Conservation (phyloP, 805 yeast genomes). For the Wickerhamiella hasegawae region DNA sequence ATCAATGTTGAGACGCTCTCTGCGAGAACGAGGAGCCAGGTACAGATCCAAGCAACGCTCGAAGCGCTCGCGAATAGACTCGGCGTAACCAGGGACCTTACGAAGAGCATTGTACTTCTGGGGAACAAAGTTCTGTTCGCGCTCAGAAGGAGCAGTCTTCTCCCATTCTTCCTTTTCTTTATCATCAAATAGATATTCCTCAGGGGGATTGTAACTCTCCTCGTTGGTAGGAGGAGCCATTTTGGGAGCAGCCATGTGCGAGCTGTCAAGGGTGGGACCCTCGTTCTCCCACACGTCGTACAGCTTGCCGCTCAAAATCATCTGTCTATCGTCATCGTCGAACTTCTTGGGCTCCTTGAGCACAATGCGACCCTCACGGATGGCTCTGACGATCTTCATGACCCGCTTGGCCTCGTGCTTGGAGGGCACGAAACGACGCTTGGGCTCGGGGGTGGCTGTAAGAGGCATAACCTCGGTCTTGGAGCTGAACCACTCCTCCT, state of each 20-base stretch:
- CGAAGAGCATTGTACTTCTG: conserved; percentile 69
- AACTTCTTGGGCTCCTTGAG: conserved; percentile 48
- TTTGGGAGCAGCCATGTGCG: conserved; percentile 86
- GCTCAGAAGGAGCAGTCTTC: conserved; percentile 52
- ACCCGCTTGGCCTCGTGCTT: conserved; percentile 92
- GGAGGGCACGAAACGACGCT: conserved; percentile 90
- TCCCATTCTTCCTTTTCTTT: conserved; percentile 66
- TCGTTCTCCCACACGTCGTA: conserved; percentile 78
- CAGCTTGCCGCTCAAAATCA: conserved; percentile 18
- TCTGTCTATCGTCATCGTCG: conserved; percentile 33
- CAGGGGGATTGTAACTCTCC: conserved; percentile 95
- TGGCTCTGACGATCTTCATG: conserved; percentile 92
- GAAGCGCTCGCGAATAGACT: conserved; percentile 73
- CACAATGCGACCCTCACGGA: conserved; percentile 86
- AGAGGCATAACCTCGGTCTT: conserved; percentile 79
- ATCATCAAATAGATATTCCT: conserved; percentile 67
- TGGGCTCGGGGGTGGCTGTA: conserved; percentile 90
- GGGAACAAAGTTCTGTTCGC: conserved; percentile 68
- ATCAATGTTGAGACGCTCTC: conserved; percentile 78
- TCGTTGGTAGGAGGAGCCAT: conserved; percentile 92
- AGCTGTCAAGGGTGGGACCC: conserved; percentile 51
- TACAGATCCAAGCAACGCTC: conserved; percentile 90
- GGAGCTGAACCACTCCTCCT: conserved; percentile 89
- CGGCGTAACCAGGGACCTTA: conserved; percentile 85
- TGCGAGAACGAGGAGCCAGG: conserved; percentile 90